Evolutionary conservation across 768 basidiomycete genomes (phyloP), one percentile per base, ranked within the genome.

Genomic region (Hygrophoropsis aurantiaca): DNA sequence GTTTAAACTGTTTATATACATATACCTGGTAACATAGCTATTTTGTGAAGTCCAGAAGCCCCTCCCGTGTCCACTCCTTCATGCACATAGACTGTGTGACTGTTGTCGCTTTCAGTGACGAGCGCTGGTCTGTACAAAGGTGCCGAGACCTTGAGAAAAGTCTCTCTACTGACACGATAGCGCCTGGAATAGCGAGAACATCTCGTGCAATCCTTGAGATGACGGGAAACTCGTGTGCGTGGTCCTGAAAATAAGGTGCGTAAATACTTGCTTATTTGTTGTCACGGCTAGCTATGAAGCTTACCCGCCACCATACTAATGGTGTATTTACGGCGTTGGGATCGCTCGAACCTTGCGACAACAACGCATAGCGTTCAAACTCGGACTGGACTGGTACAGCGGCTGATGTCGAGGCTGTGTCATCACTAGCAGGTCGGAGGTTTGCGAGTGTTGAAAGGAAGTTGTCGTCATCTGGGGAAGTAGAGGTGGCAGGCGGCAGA

Each of bases 21-120:
- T n/a, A n/a, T n/a, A n/a, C n/a, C n/a, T n/a, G n/a, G n/a, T n/a
- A n/a, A n/a, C n/a, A n/a, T n/a, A n/a, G n/a, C n/a, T n/a, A n/a
- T n/a, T n/a, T n/a, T n/a, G n/a, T n/a, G n/a, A n/a, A n/a, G n/a
- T n/a, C n/a, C n/a, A n/a, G n/a, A n/a, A n/a, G n/a, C n/a, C n/a
- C n/a, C n/a, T n/a, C n/a, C n/a, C n/a, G n/a, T n/a, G n/a, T 63
- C 66, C 68, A 68, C 13, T 47, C 41, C 51, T 67, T 66, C 4
- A 60, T 56, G 1, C 63, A 47, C 40, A 70, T 40, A 10, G 62
- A 56, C 42, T 58, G 46, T 11, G 39, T 56, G 23, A 64, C 59
- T 15, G 65, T 70, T 11, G 56, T 47, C 13, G 61, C 58, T 47
- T 63, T 61, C 24, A 69, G 46, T 5, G 64, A 64, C 16, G 47